These are phyloP conservation scores for Lipomyces yamadae DNA, from an alignment of 805 yeast species.

Conservation along the genomic window DNA sequence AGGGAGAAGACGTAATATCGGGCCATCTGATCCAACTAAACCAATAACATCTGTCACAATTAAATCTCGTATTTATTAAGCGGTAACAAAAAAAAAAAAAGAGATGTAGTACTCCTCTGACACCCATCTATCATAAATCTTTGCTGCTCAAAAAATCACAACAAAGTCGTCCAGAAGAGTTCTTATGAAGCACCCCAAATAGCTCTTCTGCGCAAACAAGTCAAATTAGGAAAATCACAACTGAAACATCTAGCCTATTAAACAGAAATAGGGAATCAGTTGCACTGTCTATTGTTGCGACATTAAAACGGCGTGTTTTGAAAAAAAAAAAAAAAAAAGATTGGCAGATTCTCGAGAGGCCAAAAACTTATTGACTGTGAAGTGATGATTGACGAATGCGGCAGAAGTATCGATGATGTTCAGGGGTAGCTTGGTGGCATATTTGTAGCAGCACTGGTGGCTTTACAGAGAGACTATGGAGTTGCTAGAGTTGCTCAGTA, in stretches of 20 bases:
- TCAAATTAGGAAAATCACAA: slow-evolving; percentile 18
- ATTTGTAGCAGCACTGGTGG: not conserved
- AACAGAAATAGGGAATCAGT: slow-evolving; percentile 3
- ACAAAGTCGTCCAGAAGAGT: slow-evolving; percentile 35
- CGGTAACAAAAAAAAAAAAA: not conserved
- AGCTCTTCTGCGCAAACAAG: slow-evolving; percentile 18
- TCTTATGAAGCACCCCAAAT: slow-evolving; percentile 29
- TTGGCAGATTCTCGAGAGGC: not conserved
- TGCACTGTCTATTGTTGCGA: slow-evolving; percentile 36
- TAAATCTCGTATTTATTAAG: slow-evolving; percentile 8
- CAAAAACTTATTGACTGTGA: not conserved
- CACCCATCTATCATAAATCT: slow-evolving; percentile 38
- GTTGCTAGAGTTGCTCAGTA: no score
- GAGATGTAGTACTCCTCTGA: slow-evolving; percentile 38
- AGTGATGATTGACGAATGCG: not conserved
- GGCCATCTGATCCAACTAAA: not conserved
- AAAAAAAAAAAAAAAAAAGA: slow-evolving; percentile 9
- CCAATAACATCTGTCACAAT: not conserved
- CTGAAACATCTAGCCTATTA: slow-evolving; percentile 4
- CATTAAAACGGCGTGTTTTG: slow-evolving; percentile 16
- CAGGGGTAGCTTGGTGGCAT: not conserved
- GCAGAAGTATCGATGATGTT: not conserved
- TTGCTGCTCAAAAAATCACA: not conserved
- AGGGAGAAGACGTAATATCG: not conserved
- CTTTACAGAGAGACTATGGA: not conserved